These are phyloP conservation scores for Sordariomycetes sp. DNA, from an alignment of 2,329 filamentous ascomycete genomes.

Conservation along the genomic window DNA sequence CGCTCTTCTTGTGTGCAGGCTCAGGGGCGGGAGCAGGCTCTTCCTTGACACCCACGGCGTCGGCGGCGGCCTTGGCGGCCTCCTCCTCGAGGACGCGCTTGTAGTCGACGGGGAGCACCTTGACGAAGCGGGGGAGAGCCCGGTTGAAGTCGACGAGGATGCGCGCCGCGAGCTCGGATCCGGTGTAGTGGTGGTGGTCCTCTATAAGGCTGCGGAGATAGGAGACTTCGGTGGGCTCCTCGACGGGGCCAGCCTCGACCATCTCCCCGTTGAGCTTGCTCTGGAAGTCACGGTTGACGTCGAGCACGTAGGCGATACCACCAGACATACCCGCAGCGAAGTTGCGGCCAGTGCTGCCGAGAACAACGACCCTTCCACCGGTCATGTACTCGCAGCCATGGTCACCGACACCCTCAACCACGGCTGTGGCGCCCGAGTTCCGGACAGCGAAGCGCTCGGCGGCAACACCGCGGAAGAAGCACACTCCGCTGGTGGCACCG, in stretches of 20 bases:
- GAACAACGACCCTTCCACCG: constrained; percentile 77
- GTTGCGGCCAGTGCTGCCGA: constrained; percentile 87
- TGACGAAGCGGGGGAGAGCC: constrained; percentile 81
- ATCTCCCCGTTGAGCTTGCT: constrained; percentile 95
- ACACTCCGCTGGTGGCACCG: constrained; percentile 80
- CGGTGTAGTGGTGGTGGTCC: constrained; percentile 96
- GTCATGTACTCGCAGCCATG: constrained; percentile 99
- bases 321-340: constrained; percentile 98
- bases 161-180: constrained; percentile 85
- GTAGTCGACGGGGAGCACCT: constrained; percentile 90
- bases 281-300: constrained; percentile 81
- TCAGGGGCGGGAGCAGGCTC: not conserved
- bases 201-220: constrained; percentile 86
- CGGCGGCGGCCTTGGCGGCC: constrained; percentile 62
- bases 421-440: constrained; percentile 91
- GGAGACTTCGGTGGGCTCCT: constrained; percentile 80
- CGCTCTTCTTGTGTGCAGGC: constrained; percentile 47
- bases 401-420: constrained; percentile 92
- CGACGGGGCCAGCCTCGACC: constrained; percentile 79
- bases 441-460: constrained; percentile 94
- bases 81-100: constrained; percentile 86
- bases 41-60: constrained; percentile 57
- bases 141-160: constrained; percentile 93
- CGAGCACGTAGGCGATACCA: constrained; percentile 90
- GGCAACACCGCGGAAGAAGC: constrained; percentile 94